Evolutionary conservation across 2,329 filamentous ascomycete species (phyloP), one percentile per base, ranked within the genome.

Genomic region (Colletotrichum falcatum): DNA sequence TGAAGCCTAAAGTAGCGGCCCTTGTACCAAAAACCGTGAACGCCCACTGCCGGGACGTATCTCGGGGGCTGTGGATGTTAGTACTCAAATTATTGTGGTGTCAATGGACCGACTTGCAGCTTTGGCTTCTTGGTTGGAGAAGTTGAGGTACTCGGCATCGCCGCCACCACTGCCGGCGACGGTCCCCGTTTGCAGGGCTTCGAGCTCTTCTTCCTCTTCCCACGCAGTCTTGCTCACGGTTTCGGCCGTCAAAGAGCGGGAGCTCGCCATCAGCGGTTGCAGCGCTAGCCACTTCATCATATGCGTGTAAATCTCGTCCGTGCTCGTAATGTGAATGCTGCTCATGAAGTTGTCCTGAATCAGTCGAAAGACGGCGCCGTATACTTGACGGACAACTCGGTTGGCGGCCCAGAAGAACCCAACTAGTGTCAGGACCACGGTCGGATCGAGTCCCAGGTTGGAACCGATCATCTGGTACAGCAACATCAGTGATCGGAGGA

Each of bases 281-380:
- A 83, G 77, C 0, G 86, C 85, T 9, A 90, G 82, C 81, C 86
- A 91, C 62, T 85, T 83, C 81, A 90, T 89, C 59, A 91, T 74
- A 62, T 90, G 86, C 3, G 76, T 61, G 74, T 89, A 90, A 35
- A 90, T 89, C 64, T 87, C 84, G 74, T 91, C 89, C 53, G 82
- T 83, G 70, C 85, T 86, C 67, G 80, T 83, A 58, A 91, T 81
- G 61, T 84, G 84, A 65, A 91, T 82, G 71, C 81, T 83, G 61
- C 85, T 83, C 78, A 84, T 87, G 65, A 88, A 81, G 72, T 88
- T 81, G 8, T 78, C 76, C n/a, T 78, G 78, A 35, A 87, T 72
- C 20, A 86, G 65, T 14, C 74, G 71, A 55, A 79, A 77, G 2
- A 82, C 11, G 28, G 81, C 67, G 16, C 74, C 71, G 73, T 83